Base-by-base conservation (phyloP, 2,329 filamentous ascomycete species). In the Exserohilum turcica region DNA sequence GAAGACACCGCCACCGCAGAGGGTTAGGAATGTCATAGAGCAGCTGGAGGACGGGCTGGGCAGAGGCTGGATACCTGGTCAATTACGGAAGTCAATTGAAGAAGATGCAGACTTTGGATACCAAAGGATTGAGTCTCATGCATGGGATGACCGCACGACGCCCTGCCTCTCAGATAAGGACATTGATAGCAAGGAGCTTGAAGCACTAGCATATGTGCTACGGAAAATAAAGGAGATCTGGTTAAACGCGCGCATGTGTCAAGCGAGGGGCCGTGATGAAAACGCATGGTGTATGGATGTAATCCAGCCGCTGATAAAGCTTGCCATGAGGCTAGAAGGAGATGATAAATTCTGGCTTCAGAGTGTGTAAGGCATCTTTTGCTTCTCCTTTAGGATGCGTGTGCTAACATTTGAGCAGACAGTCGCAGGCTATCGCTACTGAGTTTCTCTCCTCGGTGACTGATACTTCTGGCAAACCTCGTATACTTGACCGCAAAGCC, bases 1-100 rank as follows among this genome's bases (percentile, higher is more conserved):
- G 28, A 52, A 49, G 35, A 31, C 38, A 43, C 47, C 46, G 39
- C n/a, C n/a, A n/a, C 55, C 55, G n/a, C 35, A 9, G 47, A 51
- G 43, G 37, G 55, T 58, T 12, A 58, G 46, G 43, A 33, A 51
- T 54, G 55, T 58, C 43, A 54, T 55, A 24, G 55, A 54, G 24
- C 52, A 47, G 21, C 47, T 58, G 16, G 52, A 55, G 31, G 47
- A 48, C 10, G 6, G 29, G 29, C 6, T 31, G 10, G 29, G n/a
- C 29, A 13, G 29, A 9, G 9, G 29, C 7, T 31, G 10, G 29
- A 31, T 13, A 31, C 29, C 9, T 4, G 29, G 29, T 2, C n/a
- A 13, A 13, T 13, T 31, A 13, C 10, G n/a, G 29, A 13, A 31
- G 29, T 13, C 10, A 31, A 31, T 31, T 13, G 29, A 31, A 13